Evolutionary conservation across 345 rosid genomes (phyloP).

Genomic region (Heritiera fomes): DNA sequence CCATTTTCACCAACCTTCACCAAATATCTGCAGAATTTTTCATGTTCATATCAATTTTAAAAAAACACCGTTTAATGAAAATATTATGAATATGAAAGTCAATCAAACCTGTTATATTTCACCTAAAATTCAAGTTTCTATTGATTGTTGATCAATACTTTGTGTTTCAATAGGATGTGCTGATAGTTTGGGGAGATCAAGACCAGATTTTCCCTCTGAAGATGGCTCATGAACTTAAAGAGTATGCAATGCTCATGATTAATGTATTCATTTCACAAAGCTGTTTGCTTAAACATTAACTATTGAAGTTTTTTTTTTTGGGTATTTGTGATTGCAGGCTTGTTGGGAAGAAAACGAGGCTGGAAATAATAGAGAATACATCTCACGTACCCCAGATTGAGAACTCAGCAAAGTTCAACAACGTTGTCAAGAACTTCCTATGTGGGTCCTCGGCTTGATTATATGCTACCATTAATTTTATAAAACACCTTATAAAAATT

Average conservation of each 20-base stretch:
- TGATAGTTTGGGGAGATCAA: slow-evolving; percentile 80
- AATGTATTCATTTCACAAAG: not conserved
- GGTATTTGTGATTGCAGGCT: slow-evolving; percentile 44
- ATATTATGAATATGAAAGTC: too few relatives aligned
- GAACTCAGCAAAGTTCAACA: slow-evolving; percentile 52
- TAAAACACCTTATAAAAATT: not conserved
- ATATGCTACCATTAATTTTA: not conserved
- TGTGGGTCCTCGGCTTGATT: slow-evolving; percentile 26
- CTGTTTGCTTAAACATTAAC: not conserved
- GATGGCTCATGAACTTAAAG: slow-evolving; percentile 74
- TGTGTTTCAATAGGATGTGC: slow-evolving; percentile 50
- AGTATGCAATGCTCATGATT: slow-evolving; percentile 35
- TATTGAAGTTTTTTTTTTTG: not conserved
- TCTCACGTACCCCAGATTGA: slow-evolving; percentile 87
- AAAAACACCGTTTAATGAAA: not conserved
- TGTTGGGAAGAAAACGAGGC: slow-evolving; percentile 61
- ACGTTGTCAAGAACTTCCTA: slow-evolving; percentile 51
- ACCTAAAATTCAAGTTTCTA: not conserved
- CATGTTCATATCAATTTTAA: not conserved
- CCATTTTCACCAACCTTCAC: not conserved
- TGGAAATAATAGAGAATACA: slow-evolving; percentile 61
- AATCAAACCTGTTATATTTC: too few relatives aligned
- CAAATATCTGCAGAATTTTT: not conserved
- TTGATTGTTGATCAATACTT: not conserved
- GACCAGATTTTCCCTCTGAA: slow-evolving; percentile 78